phyloP scores from a whole-genome alignment of 495 filamentous ascomycete species.

The Xylona heveae region DNA sequence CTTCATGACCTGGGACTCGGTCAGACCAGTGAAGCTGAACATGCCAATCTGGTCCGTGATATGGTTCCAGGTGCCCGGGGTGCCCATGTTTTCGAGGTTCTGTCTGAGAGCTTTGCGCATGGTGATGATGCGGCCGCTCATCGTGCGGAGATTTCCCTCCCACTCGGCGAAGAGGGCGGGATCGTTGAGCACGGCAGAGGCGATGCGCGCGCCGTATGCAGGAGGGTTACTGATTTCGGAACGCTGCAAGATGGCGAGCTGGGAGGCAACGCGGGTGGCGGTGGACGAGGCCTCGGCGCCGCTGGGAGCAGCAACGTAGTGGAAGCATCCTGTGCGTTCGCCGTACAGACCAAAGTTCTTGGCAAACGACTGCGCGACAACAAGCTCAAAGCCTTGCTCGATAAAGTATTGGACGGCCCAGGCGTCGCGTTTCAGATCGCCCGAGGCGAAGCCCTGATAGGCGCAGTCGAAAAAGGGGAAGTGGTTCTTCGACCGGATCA shows the following conservation, averaged over 20 bases:
- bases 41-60: constrained; percentile 98
- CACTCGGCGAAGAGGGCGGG: constrained; percentile 67
- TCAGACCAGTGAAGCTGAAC: constrained; percentile 93
- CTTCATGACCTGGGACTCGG: constrained; percentile 64
- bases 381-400: constrained; percentile 85
- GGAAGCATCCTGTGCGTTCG: constrained; percentile 90
- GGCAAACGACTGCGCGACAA: constrained; percentile 88
- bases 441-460: constrained; percentile 96
- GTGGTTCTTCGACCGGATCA: constrained; percentile 54
- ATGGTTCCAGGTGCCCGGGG: constrained; percentile 85
- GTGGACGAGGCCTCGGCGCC: constrained; percentile 39
- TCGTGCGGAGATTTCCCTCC: constrained; percentile 79
- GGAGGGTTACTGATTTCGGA: constrained; percentile 45
- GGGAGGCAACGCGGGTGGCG: constrained; percentile 49
- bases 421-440: constrained; percentile 64
- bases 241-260: constrained; percentile 86
- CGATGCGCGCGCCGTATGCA: constrained; percentile 70
- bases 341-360: constrained; percentile 99
- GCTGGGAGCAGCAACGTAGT: constrained; percentile 63
- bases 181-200: constrained; percentile 66
- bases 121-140: constrained; percentile 80
- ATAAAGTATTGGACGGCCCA: constrained; percentile 88
- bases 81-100: constrained; percentile 61
- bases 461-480: constrained; percentile 99
- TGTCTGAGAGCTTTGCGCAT: constrained; percentile 60